Conservation (phyloP, 2,329 filamentous ascomycete genomes). For the Epichloe elymi region DNA sequence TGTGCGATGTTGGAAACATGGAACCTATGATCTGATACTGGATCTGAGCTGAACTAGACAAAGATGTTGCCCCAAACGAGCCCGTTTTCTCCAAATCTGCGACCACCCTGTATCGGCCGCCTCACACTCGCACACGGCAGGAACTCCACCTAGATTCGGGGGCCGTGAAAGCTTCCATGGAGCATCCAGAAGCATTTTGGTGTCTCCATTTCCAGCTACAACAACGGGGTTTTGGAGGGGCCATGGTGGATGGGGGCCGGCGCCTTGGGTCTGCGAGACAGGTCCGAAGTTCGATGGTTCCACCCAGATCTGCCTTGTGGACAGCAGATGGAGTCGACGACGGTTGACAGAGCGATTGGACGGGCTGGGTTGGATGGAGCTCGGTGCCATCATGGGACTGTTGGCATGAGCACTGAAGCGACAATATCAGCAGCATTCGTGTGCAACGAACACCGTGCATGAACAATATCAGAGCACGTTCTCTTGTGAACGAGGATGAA, state of each 20-base stretch:
- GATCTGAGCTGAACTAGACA: neutral
- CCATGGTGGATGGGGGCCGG: slow-evolving; percentile 5
- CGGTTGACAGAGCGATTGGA: slow-evolving; percentile 6
- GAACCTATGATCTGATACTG: neutral
- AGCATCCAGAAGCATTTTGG: slow-evolving; percentile 11
- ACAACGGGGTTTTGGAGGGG: slow-evolving; percentile 7
- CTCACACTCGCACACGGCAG: slow-evolving; percentile 3
- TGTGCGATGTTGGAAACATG: neutral
- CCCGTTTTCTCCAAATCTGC: slow-evolving; percentile 8
- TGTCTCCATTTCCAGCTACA: slow-evolving; percentile 8
- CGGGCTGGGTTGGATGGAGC: neutral
- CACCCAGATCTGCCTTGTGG: slow-evolving; percentile 13
- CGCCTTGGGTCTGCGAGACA: slow-evolving; percentile 7
- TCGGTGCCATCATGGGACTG: neutral
- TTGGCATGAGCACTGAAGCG: neutral
- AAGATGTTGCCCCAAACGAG: neutral
- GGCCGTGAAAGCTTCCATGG: slow-evolving; percentile 13
- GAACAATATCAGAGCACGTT: neutral
- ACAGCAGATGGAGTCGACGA: slow-evolving; percentile 5
- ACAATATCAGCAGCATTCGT: neutral
- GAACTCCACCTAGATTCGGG: slow-evolving; percentile 10
- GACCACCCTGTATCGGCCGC: slow-evolving; percentile 5
- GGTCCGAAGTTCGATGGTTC: slow-evolving; percentile 8
- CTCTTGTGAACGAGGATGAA: neutral
- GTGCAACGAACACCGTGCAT: neutral